A percentile compares a stretch with the other conserved stretches of the same genome.
phyloP scores from a whole-genome alignment of 495 filamentous ascomycete species.

The Penicillium coffeae region DNA sequence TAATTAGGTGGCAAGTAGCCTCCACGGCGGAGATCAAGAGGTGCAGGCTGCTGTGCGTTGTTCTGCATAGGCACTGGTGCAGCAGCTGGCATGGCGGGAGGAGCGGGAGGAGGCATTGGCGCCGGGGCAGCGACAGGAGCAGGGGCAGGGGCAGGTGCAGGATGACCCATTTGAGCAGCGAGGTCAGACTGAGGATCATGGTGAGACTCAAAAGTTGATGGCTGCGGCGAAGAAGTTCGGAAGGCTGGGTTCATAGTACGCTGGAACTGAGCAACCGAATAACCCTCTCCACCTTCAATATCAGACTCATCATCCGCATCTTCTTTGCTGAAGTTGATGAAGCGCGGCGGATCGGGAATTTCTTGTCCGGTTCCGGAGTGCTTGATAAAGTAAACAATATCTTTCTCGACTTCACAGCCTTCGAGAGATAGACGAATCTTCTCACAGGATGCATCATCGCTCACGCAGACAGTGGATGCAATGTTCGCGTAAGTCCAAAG shows the following conservation, averaged over 20 bases:
- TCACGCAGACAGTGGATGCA: slow-evolving; percentile 96
- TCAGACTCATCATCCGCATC: slow-evolving; percentile 84
- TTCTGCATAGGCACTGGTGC: slow-evolving; percentile 4
- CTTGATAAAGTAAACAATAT: slow-evolving; percentile 85
- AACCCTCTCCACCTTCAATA: slow-evolving; percentile 76
- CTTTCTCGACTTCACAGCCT: slow-evolving; percentile 93
- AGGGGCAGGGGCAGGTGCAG: slow-evolving; percentile 25
- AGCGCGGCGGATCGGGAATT: slow-evolving; percentile 94
- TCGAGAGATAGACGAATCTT: slow-evolving; percentile 94
- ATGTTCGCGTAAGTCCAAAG: slow-evolving; percentile 98
- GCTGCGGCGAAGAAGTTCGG: slow-evolving; percentile 84
- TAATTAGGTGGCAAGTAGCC: slow-evolving; percentile 48
- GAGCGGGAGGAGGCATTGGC: slow-evolving; percentile 2
- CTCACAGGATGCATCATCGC: slow-evolving; percentile 95
- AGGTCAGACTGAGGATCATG: slow-evolving; percentile 74
- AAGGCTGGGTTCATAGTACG: slow-evolving; percentile 92
- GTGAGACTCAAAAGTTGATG: slow-evolving; percentile 83
- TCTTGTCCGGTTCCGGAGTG: slow-evolving; percentile 91
- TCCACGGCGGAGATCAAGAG: slow-evolving; percentile 48
- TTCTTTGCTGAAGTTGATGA: slow-evolving; percentile 96
- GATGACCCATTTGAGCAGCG: slow-evolving; percentile 59
- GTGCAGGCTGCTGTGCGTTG: slow-evolving; percentile 39
- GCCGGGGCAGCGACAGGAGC: slow-evolving; percentile 25
- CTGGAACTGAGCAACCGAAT: slow-evolving; percentile 92
- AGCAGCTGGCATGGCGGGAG: slow-evolving; percentile 1